These are phyloP conservation scores for Candida ipomoeae DNA, from an alignment of 805 yeast species.

Conservation along the genomic window DNA sequence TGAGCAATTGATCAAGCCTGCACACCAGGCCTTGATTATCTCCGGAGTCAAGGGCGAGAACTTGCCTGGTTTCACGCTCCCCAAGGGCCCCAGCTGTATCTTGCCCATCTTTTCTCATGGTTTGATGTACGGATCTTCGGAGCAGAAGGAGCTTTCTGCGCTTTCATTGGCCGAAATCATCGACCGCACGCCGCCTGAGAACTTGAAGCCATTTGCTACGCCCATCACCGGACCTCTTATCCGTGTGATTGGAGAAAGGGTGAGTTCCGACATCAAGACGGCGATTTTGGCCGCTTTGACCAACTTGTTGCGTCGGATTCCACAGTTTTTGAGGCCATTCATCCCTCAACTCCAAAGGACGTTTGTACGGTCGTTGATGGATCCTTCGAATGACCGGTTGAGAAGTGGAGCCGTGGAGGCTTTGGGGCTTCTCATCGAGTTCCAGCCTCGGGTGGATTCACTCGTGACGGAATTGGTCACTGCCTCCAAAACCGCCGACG, in stretches of 20 bases:
- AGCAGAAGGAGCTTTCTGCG: conserved; percentile 82
- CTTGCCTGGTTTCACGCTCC: conserved; percentile 66
- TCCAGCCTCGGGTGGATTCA: conserved; percentile 93
- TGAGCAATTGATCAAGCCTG: conserved; percentile 76
- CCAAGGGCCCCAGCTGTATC: conserved; percentile 83
- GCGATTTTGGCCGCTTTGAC: conserved; percentile 88
- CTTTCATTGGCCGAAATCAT: conserved; percentile 84
- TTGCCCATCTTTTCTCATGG: conserved; percentile 93
- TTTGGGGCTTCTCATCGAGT: conserved; percentile 78
- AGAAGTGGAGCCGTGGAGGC: conserved; percentile 87
- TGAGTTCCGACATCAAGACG: conserved; percentile 84
- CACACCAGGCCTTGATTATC: conserved; percentile 63
- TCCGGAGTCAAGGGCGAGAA: conserved; percentile 64
- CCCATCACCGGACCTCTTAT: conserved; percentile 95
- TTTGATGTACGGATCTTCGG: conserved; percentile 84
- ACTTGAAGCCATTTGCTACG: conserved; percentile 84
- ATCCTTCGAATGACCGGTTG: conserved; percentile 65
- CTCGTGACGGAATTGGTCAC: conserved; percentile 76
- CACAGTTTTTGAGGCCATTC: conserved; percentile 89
- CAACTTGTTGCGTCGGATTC: conserved; percentile 73
- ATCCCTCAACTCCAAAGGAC: conserved; percentile 97
- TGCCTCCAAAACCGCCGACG: conserved; percentile 66
- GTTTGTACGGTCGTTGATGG: conserved; percentile 86
- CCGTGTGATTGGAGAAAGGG: conserved; percentile 96
- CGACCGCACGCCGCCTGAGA: conserved; percentile 77